Conservation (phyloP, 768 basidiomycete species). For the Leccinum olivaceopallidum region DNA sequence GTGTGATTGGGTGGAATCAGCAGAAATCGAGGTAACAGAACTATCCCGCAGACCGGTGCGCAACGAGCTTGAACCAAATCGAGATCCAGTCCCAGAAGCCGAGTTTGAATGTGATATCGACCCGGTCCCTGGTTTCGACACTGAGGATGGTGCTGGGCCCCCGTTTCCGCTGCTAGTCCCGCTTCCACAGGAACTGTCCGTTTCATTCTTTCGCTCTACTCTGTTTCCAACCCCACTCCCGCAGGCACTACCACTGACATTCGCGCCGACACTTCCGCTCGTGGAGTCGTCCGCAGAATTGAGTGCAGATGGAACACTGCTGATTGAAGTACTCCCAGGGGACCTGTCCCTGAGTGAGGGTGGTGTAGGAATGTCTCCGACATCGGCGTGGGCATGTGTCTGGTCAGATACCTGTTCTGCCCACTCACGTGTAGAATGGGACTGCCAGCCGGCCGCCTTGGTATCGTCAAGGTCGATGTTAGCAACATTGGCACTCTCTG, state of each 20-base stretch:
- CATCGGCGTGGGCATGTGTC: constrained; percentile 19
- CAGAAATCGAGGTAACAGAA: constrained; percentile 33
- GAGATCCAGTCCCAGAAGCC: constrained; percentile 25
- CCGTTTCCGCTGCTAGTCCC: constrained; percentile 16
- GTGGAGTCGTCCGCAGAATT: constrained; percentile 28
- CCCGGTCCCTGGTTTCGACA: constrained; percentile 20
- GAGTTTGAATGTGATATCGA: constrained; percentile 30
- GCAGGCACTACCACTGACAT: constrained; percentile 15
- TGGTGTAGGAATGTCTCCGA: constrained; percentile 2
- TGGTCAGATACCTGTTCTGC: constrained; percentile 43
- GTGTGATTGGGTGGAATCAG: constrained; percentile 21
- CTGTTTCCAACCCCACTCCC: constrained; percentile 7
- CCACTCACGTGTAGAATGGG: constrained; percentile 45
- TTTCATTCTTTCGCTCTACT: constrained; percentile 11
- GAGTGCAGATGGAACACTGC: constrained; percentile 26
- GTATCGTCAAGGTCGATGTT: constrained; percentile 20
- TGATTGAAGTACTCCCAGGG: constrained; percentile 25
- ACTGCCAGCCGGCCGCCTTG: constrained; percentile 24
- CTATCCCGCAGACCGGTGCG: constrained; percentile 26
- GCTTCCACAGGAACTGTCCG: constrained; percentile 16
- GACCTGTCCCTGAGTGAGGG: constrained; percentile 23
- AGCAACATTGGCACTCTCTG: constrained; percentile 19
- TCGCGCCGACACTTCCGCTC: constrained; percentile 13
- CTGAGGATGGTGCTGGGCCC: constrained; percentile 14
- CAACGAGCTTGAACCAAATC: constrained; percentile 25